These are phyloP conservation scores for Asclepias syriaca DNA, from an alignment of 257 asterid genomes.

Conservation along the genomic window DNA sequence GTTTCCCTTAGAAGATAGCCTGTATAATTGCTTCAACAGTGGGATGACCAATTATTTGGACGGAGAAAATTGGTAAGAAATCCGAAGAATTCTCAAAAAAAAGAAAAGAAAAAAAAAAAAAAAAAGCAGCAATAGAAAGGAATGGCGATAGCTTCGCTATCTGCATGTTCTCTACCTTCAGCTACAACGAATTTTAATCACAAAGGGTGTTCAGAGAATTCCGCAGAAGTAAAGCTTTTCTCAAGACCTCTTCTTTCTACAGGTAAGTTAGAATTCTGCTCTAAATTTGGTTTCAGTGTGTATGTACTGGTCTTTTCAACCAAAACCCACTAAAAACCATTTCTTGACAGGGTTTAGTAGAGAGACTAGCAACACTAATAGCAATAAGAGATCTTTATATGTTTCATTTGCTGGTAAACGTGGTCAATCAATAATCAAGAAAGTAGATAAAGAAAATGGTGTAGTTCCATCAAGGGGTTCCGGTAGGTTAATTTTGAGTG, in stretches of 20 bases:
- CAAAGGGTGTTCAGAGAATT: conserved; percentile 25
- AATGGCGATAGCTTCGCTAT: conserved; percentile 31
- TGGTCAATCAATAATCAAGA: conserved; percentile 39
- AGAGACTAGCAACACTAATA: conserved; percentile 22
- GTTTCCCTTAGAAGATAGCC: too few species aligned
- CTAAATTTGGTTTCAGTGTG: conserved; percentile 3
- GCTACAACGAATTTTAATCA: conserved; percentile 19
- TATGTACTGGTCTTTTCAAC: background rate
- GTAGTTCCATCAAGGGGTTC: conserved; percentile 39
- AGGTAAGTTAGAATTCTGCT: conserved; percentile 32
- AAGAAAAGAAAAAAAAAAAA: too few species aligned
- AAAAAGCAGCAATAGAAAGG: too few species aligned
- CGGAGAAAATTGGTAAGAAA: too few species aligned
- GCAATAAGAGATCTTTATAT: conserved; percentile 19
- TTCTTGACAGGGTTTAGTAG: conserved; percentile 32
- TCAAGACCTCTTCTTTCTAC: conserved; percentile 36
- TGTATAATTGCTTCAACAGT: too few species aligned
- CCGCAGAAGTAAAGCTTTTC: conserved; percentile 18
- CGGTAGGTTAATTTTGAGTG: conserved; percentile 56
- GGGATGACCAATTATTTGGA: too few species aligned
- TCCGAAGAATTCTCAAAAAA: background rate
- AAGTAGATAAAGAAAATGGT: conserved; percentile 23
- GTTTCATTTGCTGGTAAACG: conserved; percentile 31
- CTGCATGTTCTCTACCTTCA: conserved; percentile 41
- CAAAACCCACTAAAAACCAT: conserved; percentile 15